Evolutionary conservation across 176 grass and related monocot genomes (phyloP), one percentile per base, ranked within the genome.

Genomic region (Ananas comosus): DNA sequence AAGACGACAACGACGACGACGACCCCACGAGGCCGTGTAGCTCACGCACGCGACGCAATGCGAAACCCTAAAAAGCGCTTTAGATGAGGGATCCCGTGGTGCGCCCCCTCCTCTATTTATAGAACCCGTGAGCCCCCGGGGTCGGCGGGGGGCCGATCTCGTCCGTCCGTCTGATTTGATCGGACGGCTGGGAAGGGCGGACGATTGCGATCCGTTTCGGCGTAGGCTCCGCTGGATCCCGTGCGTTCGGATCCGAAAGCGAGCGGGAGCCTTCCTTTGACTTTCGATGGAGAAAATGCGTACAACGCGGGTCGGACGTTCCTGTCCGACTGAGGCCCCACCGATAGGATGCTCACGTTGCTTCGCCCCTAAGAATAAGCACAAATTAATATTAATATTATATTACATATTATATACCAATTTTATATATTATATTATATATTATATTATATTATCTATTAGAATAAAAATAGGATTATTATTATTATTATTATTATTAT

Each of bases 91-190:
- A 19, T 0, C 33, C 4, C 33, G 1, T 16, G n/a, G 48, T 1
- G 13, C 5, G 0, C 59, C 21, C 51, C 1, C 63, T 33, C 28
- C 70, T 16, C 13, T 76, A 89, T 89, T 89, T 89, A 85, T 89
- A 89, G 72, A 67, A 24, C 9, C 0, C 12, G 64, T 50, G 3
- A 0, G 54, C 61, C 6, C 2, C n/a, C 11, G 0, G 50, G 4
- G 64, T 67, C 77, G 65, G 77, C 50, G 74, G 71, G 3, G 9
- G 33, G 2, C 14, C 28, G 50, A 85, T 85, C 82, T 24, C 8
- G 16, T 50, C 79, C 86, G 75, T 79, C 50, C 75, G 75, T 13
- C 16, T 4, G 6, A 1, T 13, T 2, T n/a, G 17, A 85, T 89
- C 82, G 64, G 71, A 89, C 82, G 82, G 75, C n/a, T 27, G 4